Base-by-base conservation (phyloP, 208 protist genomes). In the Crithidia thermophila region DNA sequence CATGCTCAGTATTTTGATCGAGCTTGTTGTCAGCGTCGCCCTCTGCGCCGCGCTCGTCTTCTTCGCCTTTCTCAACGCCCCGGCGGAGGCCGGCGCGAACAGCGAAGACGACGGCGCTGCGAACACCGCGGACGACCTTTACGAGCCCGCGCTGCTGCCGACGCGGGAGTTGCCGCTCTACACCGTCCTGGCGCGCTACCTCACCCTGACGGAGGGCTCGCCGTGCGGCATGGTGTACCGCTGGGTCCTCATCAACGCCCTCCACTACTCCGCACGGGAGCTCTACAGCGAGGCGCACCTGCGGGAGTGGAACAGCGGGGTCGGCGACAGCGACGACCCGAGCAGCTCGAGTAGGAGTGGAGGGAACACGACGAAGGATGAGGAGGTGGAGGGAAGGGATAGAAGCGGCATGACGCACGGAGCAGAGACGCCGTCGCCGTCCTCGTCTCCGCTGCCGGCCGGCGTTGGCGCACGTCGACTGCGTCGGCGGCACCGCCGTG, bases 11-110 rank as follows among this genome's bases (percentile, higher is more conserved):
- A 55, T 90, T 18, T 43, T 93, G 11, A 4, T 91, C n/a, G 89
- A 94, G 69, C 60, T 94, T 11, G 28, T 83, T n/a, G 28, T 89
- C 28, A 91, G 86, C 47, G 27, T 91, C n/a, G 50, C 45, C 5
- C 49, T 94, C 0, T 92, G 82, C 43, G 61, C 20, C 23, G 68
- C 66, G 16, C 47, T 82, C 31, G 89, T 61, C 9, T 94, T 88
- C 59, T 93, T 81, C 31, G 73, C 85, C 50, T 85, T 94, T 51
- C 82, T 94, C 45, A 85, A 62, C 62, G 66, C 52, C 14, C 84
- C 86, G 4, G 68, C 77, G 11, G 79, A 88, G 21, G 49, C 42
- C 27, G 57, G 20, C 23, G 27, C 46, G 20, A 39, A 14, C 27
- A 50, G 27, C 57, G 60, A 66, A 47, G 60, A 74, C 39, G 68